Base-by-base conservation (phyloP, 2,329 filamentous ascomycete genomes). In the Zymoseptoria ardabiliae region DNA sequence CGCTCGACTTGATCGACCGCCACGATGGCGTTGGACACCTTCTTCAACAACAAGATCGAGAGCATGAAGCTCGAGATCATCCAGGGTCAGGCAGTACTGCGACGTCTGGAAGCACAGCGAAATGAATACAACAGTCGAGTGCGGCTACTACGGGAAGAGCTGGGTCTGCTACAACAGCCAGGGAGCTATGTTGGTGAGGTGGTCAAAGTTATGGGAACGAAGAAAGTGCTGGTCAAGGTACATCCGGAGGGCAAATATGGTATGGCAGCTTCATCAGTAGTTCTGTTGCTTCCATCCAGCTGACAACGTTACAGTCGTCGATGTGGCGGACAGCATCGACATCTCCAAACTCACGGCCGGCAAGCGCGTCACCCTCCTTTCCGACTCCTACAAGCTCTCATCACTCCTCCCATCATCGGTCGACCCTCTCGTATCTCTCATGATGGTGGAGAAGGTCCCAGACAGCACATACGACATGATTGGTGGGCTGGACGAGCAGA, bases 401-500 rank as follows among this genome's bases (percentile, higher is more conserved):
- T 97, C 97, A 81, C 95, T 97, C 79, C 86, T 99, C 9, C 94
- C 94, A 20, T 97, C 94, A 58, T 99, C 94, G 20, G 94, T 99
- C 73, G 94, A 99, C 73, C 94, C 94, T 45, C 88, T 99, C 60
- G 94, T 99, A 59, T 99, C 94, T 41, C 89, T 99, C 74, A 99
- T 99, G 94, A 99, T 99, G 94, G 94, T 99, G 56, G 94, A 99
- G 75, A 99, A 99, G 82, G 94, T 99, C 17, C 94, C 94, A 17
- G 94, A 99, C 81, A 97, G 91, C 80, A 99, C 94, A 74, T 99
- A 99, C 81, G 94, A 99, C 79, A 99, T 99, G 94, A 99, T 99
- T 75, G 94, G 94, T 78, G 94, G 94, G 67, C 81, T 99, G 63
- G 94, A 99, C 74, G 93, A 99, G 76, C 94, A 99, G 75, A 97